Evolutionary conservation across 2,329 filamentous ascomycete species (phyloP).

Genomic region (Gaeumannomyces tritici): DNA sequence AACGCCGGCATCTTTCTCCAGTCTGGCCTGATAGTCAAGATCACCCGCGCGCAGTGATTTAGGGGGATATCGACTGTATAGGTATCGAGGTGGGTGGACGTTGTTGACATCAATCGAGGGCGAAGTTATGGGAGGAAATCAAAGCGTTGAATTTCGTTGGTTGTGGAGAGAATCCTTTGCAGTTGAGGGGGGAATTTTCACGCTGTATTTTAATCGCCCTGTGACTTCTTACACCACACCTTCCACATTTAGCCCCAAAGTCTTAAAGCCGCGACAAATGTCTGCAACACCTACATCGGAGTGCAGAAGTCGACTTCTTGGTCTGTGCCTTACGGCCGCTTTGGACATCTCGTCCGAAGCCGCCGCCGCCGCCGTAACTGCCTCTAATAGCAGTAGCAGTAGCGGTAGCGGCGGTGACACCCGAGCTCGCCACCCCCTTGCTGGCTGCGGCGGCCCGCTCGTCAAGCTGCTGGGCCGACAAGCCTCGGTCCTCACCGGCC

Average conservation of each 20-base stretch:
- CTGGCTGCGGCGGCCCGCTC: conserved; percentile 12
- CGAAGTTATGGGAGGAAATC: neutral
- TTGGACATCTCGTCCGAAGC: conserved; percentile 7
- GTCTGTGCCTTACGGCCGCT: conserved; percentile 9
- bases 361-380: neutral
- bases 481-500: conserved; percentile 7
- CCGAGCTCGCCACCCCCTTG: neutral
- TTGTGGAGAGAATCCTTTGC: neutral
- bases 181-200: too few relatives aligned
- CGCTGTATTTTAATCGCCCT: too few relatives aligned
- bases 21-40: conserved; percentile 16
- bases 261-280: neutral
- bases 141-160: neutral
- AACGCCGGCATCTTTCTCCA: conserved; percentile 19
- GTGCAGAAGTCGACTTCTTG: conserved; percentile 1
- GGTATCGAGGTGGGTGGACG: neutral
- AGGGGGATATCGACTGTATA: neutral
- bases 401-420: neutral
- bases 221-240: too few relatives aligned
- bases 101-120: neutral
- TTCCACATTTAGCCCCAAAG: neutral
- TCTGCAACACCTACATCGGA: neutral
- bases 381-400: neutral
- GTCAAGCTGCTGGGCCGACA: conserved; percentile 13
- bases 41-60: conserved; percentile 11